These are phyloP conservation scores for Wickerhamomyces bisporus DNA, from an alignment of 805 yeast species.

Conservation along the genomic window DNA sequence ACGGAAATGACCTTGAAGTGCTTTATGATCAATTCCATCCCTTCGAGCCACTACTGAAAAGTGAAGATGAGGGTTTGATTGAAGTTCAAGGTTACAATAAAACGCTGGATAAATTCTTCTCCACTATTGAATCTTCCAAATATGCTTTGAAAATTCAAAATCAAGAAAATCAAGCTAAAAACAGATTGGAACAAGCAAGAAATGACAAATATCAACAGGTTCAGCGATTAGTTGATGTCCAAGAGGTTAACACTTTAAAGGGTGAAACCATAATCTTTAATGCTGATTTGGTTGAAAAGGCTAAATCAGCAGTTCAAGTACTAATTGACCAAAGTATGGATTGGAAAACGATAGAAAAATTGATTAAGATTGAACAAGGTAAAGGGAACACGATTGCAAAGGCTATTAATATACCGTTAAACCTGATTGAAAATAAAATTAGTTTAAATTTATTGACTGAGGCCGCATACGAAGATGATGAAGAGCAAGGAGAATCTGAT, in stretches of 20 bases:
- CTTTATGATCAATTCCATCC: conserved; percentile 69
- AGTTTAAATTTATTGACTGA: conserved; percentile 50
- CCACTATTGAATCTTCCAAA: conserved; percentile 79
- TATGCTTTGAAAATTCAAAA: conserved; percentile 68
- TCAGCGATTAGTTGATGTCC: conserved; percentile 57
- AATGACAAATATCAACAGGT: conserved; percentile 69
- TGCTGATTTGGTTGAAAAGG: conserved; percentile 67
- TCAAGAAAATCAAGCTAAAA: conserved; percentile 70
- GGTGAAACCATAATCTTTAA: conserved; percentile 70
- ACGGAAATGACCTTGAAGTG: conserved; percentile 38
- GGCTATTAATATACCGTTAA: conserved; percentile 59
- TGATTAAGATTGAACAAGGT: conserved; percentile 63
- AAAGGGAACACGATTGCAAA: conserved; percentile 62
- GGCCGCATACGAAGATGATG: conserved; percentile 30
- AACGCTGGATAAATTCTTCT: conserved; percentile 79
- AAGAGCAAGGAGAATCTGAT: conserved; percentile 24
- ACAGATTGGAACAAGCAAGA: conserved; percentile 68
- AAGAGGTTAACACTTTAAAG: conserved; percentile 54
- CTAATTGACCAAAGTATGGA: conserved; percentile 83
- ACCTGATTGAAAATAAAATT: conserved; percentile 63
- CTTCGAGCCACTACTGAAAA: conserved; percentile 45
- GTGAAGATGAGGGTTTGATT: conserved; percentile 33
- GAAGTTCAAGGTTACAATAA: conserved; percentile 64
- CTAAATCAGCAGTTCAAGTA: conserved; percentile 59
- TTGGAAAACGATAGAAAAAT: conserved; percentile 83